Base-by-base conservation (phyloP, 805 yeast genomes). In the Saccharomycopsis microspora region DNA sequence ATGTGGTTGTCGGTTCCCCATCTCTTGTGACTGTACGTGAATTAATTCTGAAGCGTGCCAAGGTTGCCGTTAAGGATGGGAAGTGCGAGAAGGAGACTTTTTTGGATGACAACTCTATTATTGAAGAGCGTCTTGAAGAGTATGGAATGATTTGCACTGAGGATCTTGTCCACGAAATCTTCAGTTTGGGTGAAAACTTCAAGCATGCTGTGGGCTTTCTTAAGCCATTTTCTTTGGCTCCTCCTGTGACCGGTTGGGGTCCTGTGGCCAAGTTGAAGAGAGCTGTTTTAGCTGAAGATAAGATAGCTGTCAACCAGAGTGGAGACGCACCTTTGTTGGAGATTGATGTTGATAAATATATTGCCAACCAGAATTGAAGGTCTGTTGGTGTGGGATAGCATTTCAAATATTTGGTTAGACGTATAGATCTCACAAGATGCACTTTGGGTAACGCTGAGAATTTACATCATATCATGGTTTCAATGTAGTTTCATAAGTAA, bases 141-240 rank as follows among this genome's bases (percentile, higher is more conserved):
- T 66, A 69, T 47, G 88, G 90, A 32, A 67, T 82, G 51, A 78
- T 85, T 54, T 85, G 94, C 75, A 74, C 82, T 19, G 93, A 85
- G 67, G 94, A 85, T 64, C 70, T 85, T 48, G 75, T 85, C 47
- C 86, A 80, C 59, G 90, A 84, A 64, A 70, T 85, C 46, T 70
- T 68, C 27, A 62, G 78, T 11, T 58, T 82, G 56, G 84, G 87
- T 19, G 85, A 77, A 30, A 66, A 72, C 52, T 85, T 85, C 68
- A 76, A 78, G 56, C 64, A 64, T 32, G 76, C 78, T 49, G 68
- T 74, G 51, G 68, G 70, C 56, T 84, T 86, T 71, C 61, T 85
- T 57, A 70, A 74, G 50, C 93, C 94, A 37, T 83, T 85, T 67
- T 68, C 72, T 57, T 69, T 85, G 57, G 80, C 73, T 53, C 71